These are phyloP conservation scores for Rhodofomes roseus DNA, from an alignment of 1,284 basidiomycete genomes.

Conservation along the genomic window DNA sequence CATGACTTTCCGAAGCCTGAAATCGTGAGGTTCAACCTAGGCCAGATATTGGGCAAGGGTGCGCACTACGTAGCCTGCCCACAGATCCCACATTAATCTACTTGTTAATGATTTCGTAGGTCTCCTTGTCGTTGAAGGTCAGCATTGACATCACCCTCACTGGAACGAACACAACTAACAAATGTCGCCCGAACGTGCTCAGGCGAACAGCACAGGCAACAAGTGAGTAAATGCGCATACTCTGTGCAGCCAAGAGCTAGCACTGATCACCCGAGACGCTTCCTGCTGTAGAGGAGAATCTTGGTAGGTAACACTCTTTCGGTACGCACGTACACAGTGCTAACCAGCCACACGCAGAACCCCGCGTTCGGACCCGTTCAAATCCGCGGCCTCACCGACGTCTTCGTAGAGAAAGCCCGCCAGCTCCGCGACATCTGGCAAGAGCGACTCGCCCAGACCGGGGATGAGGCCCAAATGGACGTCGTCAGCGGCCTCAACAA, in stretches of 20 bases:
- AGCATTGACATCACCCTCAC: neutral
- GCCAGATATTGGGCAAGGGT: slow-evolving; percentile 28
- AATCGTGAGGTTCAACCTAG: slow-evolving; percentile 17
- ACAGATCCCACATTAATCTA: neutral
- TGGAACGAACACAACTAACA: neutral
- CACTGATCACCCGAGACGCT: neutral
- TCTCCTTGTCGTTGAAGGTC: slow-evolving; percentile 7
- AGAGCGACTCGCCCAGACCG: slow-evolving; percentile 4
- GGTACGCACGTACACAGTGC: neutral
- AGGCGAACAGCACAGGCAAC: slow-evolving; percentile 5
- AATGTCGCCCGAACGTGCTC: too few relatives aligned
- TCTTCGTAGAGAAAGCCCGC: slow-evolving; percentile 52
- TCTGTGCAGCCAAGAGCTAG: too few relatives aligned
- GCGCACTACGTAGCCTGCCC: neutral
- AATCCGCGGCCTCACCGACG: slow-evolving; percentile 48
- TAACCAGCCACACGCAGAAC: slow-evolving; percentile 32
- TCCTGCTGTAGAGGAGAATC: slow-evolving; percentile 23
- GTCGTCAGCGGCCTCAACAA: slow-evolving; percentile 38
- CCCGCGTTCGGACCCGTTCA: slow-evolving; percentile 57
- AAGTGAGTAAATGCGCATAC: slow-evolving; percentile 1
- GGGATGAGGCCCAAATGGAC: slow-evolving; percentile 28
- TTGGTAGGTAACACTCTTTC: slow-evolving; percentile 24
- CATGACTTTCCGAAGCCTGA: slow-evolving; percentile 31
- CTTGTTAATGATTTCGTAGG: neutral
- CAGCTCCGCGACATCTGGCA: slow-evolving; percentile 32